phyloP scores from a whole-genome alignment of 352 stramenopile species.

The Globisporangium okanoganense region DNA sequence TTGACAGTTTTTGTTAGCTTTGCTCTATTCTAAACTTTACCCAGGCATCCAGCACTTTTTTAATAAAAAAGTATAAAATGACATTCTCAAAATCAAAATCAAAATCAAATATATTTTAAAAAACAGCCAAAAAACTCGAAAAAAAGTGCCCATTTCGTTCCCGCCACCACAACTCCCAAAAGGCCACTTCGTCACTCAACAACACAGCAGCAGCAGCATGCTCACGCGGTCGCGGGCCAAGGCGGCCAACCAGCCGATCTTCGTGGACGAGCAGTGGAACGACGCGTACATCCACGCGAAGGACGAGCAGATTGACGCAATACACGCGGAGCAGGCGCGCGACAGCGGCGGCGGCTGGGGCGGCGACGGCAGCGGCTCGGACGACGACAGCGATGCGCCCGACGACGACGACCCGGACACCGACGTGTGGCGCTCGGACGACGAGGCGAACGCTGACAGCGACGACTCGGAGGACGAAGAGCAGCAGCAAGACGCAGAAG shows the following conservation, averaged over 20 bases:
- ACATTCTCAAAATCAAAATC: too few species aligned
- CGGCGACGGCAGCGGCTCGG: constrained; percentile 19
- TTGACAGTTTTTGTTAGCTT: too few species aligned
- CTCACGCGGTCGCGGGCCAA: constrained; percentile 66
- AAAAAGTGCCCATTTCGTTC: not conserved
- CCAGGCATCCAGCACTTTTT: too few species aligned
- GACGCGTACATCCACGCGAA: constrained; percentile 80
- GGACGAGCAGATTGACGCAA: constrained; percentile 80
- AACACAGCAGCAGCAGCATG: constrained; percentile 26
- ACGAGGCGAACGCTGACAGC: constrained; percentile 13
- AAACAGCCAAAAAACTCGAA: too few species aligned
- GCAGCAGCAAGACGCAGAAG: constrained; percentile 12
- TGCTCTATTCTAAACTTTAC: too few species aligned
- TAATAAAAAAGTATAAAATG: too few species aligned
- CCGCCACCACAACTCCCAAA: not conserved
- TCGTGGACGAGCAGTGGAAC: constrained; percentile 83
- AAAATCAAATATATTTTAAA: too few species aligned
- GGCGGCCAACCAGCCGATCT: constrained; percentile 62
- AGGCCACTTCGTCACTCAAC: not conserved
- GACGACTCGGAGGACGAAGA: constrained; percentile 10
- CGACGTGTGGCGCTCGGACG: constrained; percentile 20
- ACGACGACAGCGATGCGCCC: constrained; percentile 33
- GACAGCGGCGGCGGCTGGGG: constrained; percentile 37
- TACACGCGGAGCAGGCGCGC: constrained; percentile 46
- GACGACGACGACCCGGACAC: constrained; percentile 21